A percentile compares a stretch with the other conserved stretches of the same genome.
phyloP scores from a whole-genome alignment of 805 yeast genomes.

The Lachancea cidri region DNA sequence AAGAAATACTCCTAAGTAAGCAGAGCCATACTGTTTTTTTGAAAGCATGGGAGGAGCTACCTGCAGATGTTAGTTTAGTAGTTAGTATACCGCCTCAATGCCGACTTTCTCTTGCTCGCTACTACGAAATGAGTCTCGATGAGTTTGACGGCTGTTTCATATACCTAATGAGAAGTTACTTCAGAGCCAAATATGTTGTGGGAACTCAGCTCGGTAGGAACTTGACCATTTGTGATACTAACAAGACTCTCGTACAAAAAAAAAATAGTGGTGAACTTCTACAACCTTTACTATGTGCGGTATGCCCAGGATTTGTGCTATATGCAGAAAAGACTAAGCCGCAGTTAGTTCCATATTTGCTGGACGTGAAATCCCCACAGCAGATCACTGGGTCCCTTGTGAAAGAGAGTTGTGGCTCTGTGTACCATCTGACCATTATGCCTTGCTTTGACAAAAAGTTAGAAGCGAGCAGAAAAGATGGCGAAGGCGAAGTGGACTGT shows the following conservation, averaged over 20 bases:
- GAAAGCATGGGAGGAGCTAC: constrained; percentile 43
- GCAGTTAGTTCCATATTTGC: constrained; percentile 61
- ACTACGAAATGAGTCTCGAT: constrained; percentile 46
- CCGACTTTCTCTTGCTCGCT: constrained; percentile 73
- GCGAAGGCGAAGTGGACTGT: constrained; percentile 76
- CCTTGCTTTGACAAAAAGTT: constrained; percentile 96
- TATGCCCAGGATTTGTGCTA: constrained; percentile 95
- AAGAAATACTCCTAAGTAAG: constrained; percentile 83
- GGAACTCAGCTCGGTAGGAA: constrained; percentile 83
- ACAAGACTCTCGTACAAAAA: constrained; percentile 34
- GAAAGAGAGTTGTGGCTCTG: constrained; percentile 42
- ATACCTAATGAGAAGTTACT: constrained; percentile 45
- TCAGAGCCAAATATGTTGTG: constrained; percentile 70
- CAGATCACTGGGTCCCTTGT: constrained; percentile 82
- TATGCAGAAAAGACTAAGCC: constrained; percentile 97
- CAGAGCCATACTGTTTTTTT: constrained; percentile 82
- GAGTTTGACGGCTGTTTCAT: constrained; percentile 58
- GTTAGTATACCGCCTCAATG: constrained; percentile 83
- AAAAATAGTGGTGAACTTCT: constrained; percentile 9
- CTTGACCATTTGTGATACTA: constrained; percentile 50
- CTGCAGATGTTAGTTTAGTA: constrained; percentile 46
- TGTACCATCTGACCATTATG: constrained; percentile 86
- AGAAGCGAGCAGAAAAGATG: constrained; percentile 85
- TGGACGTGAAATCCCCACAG: constrained; percentile 83
- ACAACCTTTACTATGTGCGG: constrained; percentile 57